Evolutionary conservation across 805 yeast species (phyloP), one percentile per base, ranked within the genome.

Genomic region (Cyberlindnera petersonii): DNA sequence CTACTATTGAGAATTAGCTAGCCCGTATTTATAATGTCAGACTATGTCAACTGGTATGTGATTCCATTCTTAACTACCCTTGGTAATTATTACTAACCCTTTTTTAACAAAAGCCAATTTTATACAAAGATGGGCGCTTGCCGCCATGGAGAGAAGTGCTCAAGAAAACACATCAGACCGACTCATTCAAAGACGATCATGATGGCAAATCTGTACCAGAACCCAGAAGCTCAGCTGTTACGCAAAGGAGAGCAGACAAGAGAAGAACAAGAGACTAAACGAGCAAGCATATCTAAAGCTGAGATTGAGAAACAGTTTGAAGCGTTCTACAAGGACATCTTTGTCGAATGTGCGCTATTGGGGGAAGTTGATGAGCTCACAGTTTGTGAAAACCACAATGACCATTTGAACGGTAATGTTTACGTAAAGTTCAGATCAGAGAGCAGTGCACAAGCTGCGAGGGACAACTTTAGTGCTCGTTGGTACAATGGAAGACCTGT

Each of bases 71-170:
- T 5, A 28, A 14, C 8, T 11, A 28, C 16, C n/a, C 13, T 10
- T 9, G 17, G 9, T 5, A 10, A 22, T n/a, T 5, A 10, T 3
- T 36, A 44, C 49, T 44, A 48, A 42, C 48, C 8, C 20, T 15
- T 11, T 7, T 19, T n/a, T 6, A 11, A 16, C 24, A n/a, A n/a
- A n/a, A 75, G 82, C 48, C 66, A 76, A 26, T 88, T 88, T 56
- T 87, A 79, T 56, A 68, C 72, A 46, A 86, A 82, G 57, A 85
- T 87, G 22, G 98, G 98, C 1, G 94, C 96, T 0, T 89, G 98
- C 54, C 71, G 96, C 43, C 96, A 89, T 59, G 96, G 96, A 1
- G 88, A 81, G 42, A 82, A 81, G 51, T 89, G 98, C 53, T 79
- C 87, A 8, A 68, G 91, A 52, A 72, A 71, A 40, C 89, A 88